Evolutionary conservation across 1,284 basidiomycete species (phyloP).

Genomic region (Pseudozyma tsukubaensis): DNA sequence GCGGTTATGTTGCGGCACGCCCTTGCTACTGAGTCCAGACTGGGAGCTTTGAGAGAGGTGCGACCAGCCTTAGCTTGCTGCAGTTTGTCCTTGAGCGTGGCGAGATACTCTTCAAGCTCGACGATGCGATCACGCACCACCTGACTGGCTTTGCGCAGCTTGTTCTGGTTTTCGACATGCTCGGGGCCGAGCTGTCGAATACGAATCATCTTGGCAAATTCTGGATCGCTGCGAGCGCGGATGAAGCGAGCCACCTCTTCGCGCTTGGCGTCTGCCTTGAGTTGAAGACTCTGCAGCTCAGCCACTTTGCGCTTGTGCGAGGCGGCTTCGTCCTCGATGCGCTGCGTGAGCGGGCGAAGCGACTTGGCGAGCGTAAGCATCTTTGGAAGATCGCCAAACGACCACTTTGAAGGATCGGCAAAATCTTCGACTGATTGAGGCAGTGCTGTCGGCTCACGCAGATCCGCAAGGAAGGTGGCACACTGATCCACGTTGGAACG

Average conservation of each 20-base stretch:
- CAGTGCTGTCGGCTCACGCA: conserved; percentile 50
- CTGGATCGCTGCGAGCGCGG: conserved; percentile 79
- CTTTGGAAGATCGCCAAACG: conserved; percentile 68
- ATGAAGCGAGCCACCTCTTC: conserved; percentile 74
- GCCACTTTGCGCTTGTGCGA: conserved; percentile 67
- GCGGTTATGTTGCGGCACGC: conserved; percentile 83
- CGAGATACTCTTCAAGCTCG: conserved; percentile 81
- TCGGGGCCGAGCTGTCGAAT: conserved; percentile 86
- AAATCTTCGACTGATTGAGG: conserved; percentile 50
- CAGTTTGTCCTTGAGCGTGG: conserved; percentile 78
- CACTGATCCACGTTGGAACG: conserved; percentile 40
- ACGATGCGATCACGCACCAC: conserved; percentile 77
- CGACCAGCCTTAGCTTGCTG: conserved; percentile 76
- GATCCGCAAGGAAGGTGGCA: conserved; percentile 65
- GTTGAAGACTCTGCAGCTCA: conserved; percentile 70
- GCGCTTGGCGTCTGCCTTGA: conserved; percentile 70
- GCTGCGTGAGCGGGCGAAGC: conserved; percentile 28
- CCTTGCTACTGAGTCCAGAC: conserved; percentile 83
- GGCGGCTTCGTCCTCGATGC: conserved; percentile 29
- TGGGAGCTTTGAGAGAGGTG: conserved; percentile 77
- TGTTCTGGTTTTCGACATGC: conserved; percentile 82
- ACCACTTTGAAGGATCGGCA: conserved; percentile 64
- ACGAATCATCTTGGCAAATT: conserved; percentile 83
- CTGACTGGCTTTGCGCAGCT: conserved; percentile 79
- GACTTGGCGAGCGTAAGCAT: conserved; percentile 58